These are phyloP conservation scores for Acorus gramineus DNA, from an alignment of 106 monocot species.

Conservation along the genomic window DNA sequence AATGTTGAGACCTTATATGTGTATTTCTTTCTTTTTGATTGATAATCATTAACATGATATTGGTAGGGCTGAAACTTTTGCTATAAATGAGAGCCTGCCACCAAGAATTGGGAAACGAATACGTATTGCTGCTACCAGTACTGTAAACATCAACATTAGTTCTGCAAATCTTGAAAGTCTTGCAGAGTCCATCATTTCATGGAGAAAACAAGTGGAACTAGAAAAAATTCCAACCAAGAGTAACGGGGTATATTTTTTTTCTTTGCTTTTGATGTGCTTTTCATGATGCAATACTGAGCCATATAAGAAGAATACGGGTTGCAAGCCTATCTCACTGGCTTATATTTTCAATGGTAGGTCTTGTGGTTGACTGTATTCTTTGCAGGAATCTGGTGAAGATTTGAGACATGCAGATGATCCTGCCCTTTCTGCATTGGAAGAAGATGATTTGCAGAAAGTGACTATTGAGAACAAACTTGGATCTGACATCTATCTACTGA, in stretches of 20 bases:
- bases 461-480: slow-evolving; percentile 81
- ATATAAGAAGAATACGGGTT: too few relatives aligned
- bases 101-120: slow-evolving; percentile 67
- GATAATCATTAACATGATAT: slow-evolving; percentile 12
- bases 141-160: slow-evolving; percentile 69
- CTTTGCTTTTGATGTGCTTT: too few relatives aligned
- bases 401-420: slow-evolving; percentile 14
- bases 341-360: too few relatives aligned
- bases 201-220: slow-evolving; percentile 55
- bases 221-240: slow-evolving; percentile 36
- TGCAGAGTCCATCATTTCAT: slow-evolving; percentile 53
- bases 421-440: slow-evolving; percentile 68
- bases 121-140: slow-evolving; percentile 71
- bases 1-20: too few relatives aligned
- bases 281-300: too few relatives aligned
- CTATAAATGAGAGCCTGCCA: slow-evolving; percentile 31
- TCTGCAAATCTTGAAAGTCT: slow-evolving; percentile 73
- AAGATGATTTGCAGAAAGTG: slow-evolving; percentile 82
- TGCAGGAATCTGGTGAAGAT: slow-evolving; percentile 45
- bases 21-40: neutral
- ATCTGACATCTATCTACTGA: slow-evolving; percentile 68
- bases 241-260: slow-evolving; percentile 36
- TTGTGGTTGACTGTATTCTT: neutral
- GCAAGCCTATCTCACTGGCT: too few relatives aligned
- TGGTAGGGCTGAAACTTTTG: slow-evolving; percentile 77